These are phyloP conservation scores for Paraglomus occultum DNA, from an alignment of 192 early-diverging fungal genomes.

Conservation along the genomic window DNA sequence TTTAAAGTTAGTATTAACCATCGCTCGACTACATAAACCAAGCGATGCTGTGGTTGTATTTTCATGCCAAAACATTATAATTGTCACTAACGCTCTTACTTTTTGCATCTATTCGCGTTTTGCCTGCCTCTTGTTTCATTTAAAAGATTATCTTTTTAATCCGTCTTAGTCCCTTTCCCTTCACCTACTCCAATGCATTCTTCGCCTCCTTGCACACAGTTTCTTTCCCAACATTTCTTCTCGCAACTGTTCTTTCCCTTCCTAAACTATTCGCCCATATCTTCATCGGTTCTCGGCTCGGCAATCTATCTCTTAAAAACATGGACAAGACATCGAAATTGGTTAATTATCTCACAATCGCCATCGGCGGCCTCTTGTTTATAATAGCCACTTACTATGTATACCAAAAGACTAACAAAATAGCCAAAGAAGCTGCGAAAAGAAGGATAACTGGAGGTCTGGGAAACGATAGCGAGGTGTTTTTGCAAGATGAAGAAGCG, in stretches of 20 bases:
- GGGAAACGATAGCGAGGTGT: no score
- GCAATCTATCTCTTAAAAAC: background rate
- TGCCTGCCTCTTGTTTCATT: background rate
- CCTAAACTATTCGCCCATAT: conserved; percentile 14
- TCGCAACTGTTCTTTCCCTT: background rate
- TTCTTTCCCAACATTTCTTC: background rate
- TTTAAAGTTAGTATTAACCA: background rate
- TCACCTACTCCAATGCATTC: conserved; percentile 24
- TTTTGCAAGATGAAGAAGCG: no score
- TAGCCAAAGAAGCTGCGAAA: no score
- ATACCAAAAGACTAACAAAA: no score
- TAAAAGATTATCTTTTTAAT: conserved; percentile 15
- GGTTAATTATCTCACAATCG: conserved; percentile 11
- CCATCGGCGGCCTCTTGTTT: background rate
- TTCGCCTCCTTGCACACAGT: conserved; percentile 7
- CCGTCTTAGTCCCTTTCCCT: conserved; percentile 10
- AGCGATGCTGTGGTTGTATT: background rate
- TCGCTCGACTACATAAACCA: background rate
- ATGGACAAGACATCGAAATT: conserved; percentile 8
- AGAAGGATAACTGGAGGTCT: no score
- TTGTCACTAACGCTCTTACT: no score
- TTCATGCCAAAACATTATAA: no score
- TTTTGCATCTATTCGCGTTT: no score
- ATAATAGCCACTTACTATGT: no score
- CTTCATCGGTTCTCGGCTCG: conserved; percentile 13